phyloP scores from a whole-genome alignment of 2,329 filamentous ascomycete genomes.

The Blastomyces percursus region DNA sequence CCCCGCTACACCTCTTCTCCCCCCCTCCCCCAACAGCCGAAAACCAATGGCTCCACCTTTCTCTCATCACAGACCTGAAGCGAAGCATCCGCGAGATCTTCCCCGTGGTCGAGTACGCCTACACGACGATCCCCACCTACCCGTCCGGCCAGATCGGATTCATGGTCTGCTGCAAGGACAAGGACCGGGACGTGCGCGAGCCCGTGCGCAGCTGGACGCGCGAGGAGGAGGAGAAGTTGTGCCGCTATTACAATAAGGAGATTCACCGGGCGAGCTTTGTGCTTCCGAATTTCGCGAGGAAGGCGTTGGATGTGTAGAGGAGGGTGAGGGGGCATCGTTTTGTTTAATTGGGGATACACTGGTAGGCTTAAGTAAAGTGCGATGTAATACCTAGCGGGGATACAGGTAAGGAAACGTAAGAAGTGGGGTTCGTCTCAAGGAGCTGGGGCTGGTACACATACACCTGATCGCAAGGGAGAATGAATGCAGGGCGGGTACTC shows the following conservation, averaged over 20 bases:
- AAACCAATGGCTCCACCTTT: slow-evolving; percentile 98
- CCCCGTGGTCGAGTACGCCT: slow-evolving; percentile 94
- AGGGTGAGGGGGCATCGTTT: too few species aligned
- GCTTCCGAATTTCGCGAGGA: slow-evolving; percentile 83
- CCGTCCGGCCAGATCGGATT: slow-evolving; percentile 98
- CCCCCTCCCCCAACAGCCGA: slow-evolving; percentile 52
- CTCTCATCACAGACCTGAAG: slow-evolving; percentile 88
- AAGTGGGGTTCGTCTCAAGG: too few species aligned
- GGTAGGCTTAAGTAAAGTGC: neutral
- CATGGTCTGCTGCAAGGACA: slow-evolving; percentile 99
- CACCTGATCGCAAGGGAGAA: neutral
- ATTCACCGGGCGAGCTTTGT: slow-evolving; percentile 93
- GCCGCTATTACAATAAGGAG: slow-evolving; percentile 94
- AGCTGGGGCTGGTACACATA: too few species aligned
- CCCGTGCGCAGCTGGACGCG: slow-evolving; percentile 69
- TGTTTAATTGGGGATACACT: neutral
- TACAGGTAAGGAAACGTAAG: neutral
- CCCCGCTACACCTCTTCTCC: neutral
- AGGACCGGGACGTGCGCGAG: slow-evolving; percentile 68
- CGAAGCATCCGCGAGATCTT: slow-evolving; percentile 96
- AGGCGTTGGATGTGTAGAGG: slow-evolving; percentile 41
- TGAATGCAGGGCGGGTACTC: neutral
- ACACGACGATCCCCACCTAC: slow-evolving; percentile 97
- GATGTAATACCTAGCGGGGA: neutral
- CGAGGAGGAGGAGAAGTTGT: slow-evolving; percentile 86